Conservation (phyloP, 164 flowering plant species). For the Cinnamomum micranthum region DNA sequence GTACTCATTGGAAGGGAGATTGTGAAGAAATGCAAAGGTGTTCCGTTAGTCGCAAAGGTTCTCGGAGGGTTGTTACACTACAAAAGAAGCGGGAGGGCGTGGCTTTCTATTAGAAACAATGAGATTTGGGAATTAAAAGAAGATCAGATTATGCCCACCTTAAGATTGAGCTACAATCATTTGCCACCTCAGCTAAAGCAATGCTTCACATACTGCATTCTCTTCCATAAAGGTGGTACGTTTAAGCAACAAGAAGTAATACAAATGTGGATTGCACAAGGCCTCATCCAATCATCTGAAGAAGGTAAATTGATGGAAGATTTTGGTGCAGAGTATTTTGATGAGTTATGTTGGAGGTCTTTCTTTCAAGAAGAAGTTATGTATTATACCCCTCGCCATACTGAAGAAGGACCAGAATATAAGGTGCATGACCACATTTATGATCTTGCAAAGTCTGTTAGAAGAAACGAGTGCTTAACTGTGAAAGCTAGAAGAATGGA, state of each 20-base stretch:
- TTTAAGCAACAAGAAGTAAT: conserved; percentile 9
- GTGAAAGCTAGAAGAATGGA: too few relatives aligned
- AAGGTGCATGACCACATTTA: conserved; percentile 5
- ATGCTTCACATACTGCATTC: conserved; percentile 17
- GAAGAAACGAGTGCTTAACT: neutral
- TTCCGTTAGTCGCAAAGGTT: conserved; percentile 13
- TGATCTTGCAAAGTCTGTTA: conserved; percentile 1
- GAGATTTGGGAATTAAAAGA: neutral
- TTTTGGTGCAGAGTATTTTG: neutral
- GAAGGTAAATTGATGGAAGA: neutral
- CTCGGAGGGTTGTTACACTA: conserved; percentile 14
- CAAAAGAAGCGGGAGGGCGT: conserved; percentile 1
- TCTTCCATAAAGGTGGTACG: conserved; percentile 11
- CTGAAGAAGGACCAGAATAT: neutral
- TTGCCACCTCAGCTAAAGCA: conserved; percentile 12
- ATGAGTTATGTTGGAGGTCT: neutral
- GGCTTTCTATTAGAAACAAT: neutral
- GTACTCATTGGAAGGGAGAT: conserved; percentile 8
- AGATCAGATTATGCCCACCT: neutral
- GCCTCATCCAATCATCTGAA: neutral
- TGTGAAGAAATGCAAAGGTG: conserved; percentile 17
- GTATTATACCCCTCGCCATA: too few relatives aligned
- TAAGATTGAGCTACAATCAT: neutral
- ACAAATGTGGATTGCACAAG: conserved; percentile 14
- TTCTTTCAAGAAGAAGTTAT: neutral